A percentile compares a stretch with the other conserved stretches of the same genome.
phyloP scores from a whole-genome alignment of 2,329 filamentous ascomycete species.

The Gaeumannomyces tritici region DNA sequence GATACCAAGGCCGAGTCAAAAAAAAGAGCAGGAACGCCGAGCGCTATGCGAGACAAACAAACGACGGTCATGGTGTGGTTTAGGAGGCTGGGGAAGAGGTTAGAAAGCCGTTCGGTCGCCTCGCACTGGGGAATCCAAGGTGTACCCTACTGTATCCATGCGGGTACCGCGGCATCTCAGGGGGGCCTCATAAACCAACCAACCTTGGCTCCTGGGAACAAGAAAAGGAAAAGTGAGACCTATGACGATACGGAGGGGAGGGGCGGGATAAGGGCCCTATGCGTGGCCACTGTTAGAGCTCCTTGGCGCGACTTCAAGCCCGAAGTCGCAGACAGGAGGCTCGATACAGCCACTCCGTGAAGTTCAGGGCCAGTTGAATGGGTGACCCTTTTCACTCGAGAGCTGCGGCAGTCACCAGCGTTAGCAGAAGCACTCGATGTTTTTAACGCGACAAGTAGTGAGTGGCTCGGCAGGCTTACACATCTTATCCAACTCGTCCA shows the following conservation, averaged over 20 bases:
- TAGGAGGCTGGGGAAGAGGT: not conserved
- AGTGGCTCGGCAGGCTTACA: not conserved
- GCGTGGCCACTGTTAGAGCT: not conserved
- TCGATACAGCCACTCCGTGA: not conserved
- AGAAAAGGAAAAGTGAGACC: not conserved
- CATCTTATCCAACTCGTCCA: not conserved
- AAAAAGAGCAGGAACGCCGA: not conserved
- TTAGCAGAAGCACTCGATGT: no score
- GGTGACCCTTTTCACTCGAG: not conserved
- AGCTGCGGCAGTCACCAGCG: not conserved
- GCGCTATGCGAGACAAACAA: not conserved
- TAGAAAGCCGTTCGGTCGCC: not conserved
- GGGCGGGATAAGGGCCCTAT: not conserved
- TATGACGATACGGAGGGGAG: no score
- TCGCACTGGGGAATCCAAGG: not conserved
- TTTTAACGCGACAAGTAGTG: no score
- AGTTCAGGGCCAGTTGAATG: no score
- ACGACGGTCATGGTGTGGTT: not conserved
- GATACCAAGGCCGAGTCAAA: not conserved
- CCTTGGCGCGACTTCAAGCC: not conserved
- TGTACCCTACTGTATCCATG: not conserved
- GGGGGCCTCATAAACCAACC: not conserved
- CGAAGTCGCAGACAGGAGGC: not conserved
- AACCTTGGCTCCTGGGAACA: not conserved
- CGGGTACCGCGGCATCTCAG: not conserved